phyloP scores from a whole-genome alignment of 805 yeast species.

The Saccharomycopsis microspora region DNA sequence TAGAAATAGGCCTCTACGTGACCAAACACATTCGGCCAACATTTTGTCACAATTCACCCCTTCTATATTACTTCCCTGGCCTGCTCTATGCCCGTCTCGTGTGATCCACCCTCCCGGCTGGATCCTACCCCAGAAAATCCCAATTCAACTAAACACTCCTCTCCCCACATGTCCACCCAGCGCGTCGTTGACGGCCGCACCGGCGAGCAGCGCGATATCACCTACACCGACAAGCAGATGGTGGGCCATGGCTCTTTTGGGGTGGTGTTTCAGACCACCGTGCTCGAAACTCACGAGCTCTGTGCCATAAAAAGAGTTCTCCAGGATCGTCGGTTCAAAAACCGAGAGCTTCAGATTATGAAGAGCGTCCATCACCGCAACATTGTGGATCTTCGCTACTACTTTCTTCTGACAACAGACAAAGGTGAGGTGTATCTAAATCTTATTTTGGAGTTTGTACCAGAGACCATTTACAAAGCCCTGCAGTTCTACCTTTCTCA shows the following conservation, averaged over 20 bases:
- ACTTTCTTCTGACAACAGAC: conserved; percentile 66
- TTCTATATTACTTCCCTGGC: too few species aligned
- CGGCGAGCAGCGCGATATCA: conserved; percentile 48
- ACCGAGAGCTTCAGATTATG: conserved; percentile 94
- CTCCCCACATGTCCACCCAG: too few species aligned
- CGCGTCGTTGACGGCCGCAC: conserved; percentile 58
- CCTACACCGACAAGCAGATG: conserved; percentile 75
- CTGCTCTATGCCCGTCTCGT: too few species aligned
- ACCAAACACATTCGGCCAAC: too few species aligned
- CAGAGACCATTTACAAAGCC: conserved; percentile 92
- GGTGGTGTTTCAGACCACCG: conserved; percentile 82
- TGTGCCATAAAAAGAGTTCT: conserved; percentile 95
- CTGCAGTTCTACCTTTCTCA: conserved; percentile 73
- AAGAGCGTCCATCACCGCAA: conserved; percentile 76
- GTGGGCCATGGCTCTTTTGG: conserved; percentile 99
- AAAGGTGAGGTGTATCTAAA: conserved; percentile 75
- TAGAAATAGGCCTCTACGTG: too few species aligned
- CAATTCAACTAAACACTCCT: too few species aligned
- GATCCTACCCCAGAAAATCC: too few species aligned
- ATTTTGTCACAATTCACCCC: too few species aligned
- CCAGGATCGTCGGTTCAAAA: conserved; percentile 89
- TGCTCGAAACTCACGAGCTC: conserved; percentile 60
- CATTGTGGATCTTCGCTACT: conserved; percentile 79
- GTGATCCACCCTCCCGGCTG: too few species aligned
- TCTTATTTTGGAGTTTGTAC: conserved; percentile 82